Base-by-base conservation (phyloP, 768 basidiomycete genomes). In the Crucibulum laeve region DNA sequence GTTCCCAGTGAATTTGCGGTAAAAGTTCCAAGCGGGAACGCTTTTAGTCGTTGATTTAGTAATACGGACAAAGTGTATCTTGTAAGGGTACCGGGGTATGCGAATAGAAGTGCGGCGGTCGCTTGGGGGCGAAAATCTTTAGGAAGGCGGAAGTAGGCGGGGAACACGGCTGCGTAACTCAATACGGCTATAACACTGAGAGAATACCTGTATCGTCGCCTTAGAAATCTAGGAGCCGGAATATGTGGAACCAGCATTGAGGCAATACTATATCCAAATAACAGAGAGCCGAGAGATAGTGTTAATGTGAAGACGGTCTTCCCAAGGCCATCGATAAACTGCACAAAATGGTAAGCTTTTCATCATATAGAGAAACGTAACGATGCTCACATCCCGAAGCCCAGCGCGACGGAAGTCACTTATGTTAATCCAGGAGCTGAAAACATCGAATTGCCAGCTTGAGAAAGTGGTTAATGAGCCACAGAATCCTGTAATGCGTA, bases 391-490 rank as follows among this genome's bases (percentile, higher is more conserved):
- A 60, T 87, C 77, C 49, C 78, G 70, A 24, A 97, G 70, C 40
- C 89, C 82, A 39, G 74, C 70, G 38, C 85, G 76, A 43, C 71
- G 59, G 37, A 71, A 74, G 7, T 68, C 61, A 25, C 68, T 67
- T 2, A 74, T 63, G 58, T 97, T 91, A 1, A 85, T 70, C 81
- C 93, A 98, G 0, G 91, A 87, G 42, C 74, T 63, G 56, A 95
- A 98, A 0, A 91, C 64, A 48, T 94, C 90, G 7, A 89, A 58
- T 62, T 97, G 91, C 96, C 96, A 98, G 26, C 84, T 79, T 13
- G 94, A 96, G 69, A 98, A 98, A 2, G 93, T 97, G 7, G 96
- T 99, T 53, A 98, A 64, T 1, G 91, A 95, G 3, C 95, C 96
- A 57, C 96, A 98, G 62, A 97, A 91, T 11, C 91, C 93, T 85